Evolutionary conservation across 129 eudicot species (phyloP).

Genomic region (Gnaphalium uliginosum): DNA sequence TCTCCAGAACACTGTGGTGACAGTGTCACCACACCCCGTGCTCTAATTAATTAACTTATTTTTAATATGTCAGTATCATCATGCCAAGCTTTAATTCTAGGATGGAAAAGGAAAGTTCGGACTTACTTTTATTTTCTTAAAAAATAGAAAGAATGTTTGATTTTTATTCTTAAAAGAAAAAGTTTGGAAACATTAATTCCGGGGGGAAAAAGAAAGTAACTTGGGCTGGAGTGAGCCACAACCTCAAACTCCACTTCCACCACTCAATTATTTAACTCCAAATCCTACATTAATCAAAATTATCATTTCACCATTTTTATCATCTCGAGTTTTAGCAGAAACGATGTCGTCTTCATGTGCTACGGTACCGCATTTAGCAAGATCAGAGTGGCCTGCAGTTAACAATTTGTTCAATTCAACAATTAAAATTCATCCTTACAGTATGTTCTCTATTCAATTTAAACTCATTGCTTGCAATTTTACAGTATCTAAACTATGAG

Average conservation of each 20-base stretch:
- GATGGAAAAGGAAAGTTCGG: no score
- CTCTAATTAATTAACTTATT: no score
- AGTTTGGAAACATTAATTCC: conserved; percentile 2
- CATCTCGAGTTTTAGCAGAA: not conserved
- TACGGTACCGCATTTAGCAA: conserved; percentile 38
- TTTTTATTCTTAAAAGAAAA: no score
- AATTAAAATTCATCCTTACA: conserved; percentile 31
- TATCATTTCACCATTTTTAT: not conserved
- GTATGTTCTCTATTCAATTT: conserved; percentile 40
- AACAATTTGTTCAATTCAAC: conserved; percentile 22
- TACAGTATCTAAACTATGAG: not conserved
- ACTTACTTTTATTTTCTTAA: no score
- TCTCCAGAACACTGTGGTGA: no score
- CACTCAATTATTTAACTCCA: conserved; percentile 35
- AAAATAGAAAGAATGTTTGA: no score
- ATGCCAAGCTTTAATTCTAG: no score
- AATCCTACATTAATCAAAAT: not conserved
- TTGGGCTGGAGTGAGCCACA: conserved; percentile 52
- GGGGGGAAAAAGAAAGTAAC: conserved; percentile 35
- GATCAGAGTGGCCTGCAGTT: conserved; percentile 29
- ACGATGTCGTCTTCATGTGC: conserved; percentile 62
- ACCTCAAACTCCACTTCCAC: conserved; percentile 37
- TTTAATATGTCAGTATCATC: no score
- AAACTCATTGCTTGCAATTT: not conserved
- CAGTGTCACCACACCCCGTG: no score